Conservation (phyloP, 306 rosid species). For the Abrus precatorius region DNA sequence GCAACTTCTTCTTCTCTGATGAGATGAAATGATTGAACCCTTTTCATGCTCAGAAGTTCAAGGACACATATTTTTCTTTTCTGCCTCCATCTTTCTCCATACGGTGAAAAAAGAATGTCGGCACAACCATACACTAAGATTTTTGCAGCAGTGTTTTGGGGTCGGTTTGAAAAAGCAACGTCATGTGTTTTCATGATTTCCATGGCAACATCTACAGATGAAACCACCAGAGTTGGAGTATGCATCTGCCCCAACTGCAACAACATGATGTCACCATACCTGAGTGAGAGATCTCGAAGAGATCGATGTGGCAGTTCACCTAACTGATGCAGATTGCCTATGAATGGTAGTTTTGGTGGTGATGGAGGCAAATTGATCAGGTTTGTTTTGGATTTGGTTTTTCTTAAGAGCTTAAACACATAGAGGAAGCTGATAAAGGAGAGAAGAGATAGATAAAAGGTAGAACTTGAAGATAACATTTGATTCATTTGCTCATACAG, state of each 20-base stretch:
- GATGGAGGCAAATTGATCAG: conserved; percentile 44
- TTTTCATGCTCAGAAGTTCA: conserved; percentile 44
- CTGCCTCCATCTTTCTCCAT: conserved; percentile 49
- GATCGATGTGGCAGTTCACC: conserved; percentile 47
- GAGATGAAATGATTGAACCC: conserved; percentile 4
- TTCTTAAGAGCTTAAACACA: neutral
- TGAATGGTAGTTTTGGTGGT: conserved; percentile 51
- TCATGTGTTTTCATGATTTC: conserved; percentile 45
- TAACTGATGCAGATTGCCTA: conserved; percentile 54
- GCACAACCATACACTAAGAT: conserved; percentile 38
- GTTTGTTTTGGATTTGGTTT: conserved; percentile 34
- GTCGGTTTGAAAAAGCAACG: conserved; percentile 28
- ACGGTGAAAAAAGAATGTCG: conserved; percentile 20
- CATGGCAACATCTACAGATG: conserved; percentile 31
- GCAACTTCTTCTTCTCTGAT: conserved; percentile 48
- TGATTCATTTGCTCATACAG: neutral
- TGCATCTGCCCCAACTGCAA: conserved; percentile 43
- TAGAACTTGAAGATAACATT: neutral
- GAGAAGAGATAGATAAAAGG: neutral
- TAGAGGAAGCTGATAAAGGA: neutral
- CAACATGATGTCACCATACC: conserved; percentile 40
- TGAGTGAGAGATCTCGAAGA: conserved; percentile 34
- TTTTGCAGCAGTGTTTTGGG: conserved; percentile 36
- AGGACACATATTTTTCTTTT: conserved; percentile 38
- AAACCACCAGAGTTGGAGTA: conserved; percentile 43